Conservation (phyloP, 2,329 filamentous ascomycete genomes). For the Alternaria angustiovoidea region DNA sequence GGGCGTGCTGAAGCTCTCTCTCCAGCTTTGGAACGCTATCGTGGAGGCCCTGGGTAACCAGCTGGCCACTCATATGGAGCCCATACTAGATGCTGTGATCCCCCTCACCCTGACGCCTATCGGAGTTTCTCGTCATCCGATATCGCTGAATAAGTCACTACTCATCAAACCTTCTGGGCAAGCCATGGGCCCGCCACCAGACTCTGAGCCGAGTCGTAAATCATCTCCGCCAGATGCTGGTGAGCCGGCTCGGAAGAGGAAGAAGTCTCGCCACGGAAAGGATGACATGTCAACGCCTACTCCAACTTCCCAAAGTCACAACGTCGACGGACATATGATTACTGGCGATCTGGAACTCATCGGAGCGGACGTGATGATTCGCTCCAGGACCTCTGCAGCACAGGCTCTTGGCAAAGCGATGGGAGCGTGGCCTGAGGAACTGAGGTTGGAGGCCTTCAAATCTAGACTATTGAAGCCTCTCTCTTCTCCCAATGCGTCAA, state of each 20-base stretch:
- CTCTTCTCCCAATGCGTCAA: conserved; percentile 78
- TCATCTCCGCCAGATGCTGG: conserved; percentile 46
- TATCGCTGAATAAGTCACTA: conserved; percentile 87
- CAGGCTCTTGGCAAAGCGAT: conserved; percentile 87
- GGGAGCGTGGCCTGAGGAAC: conserved; percentile 72
- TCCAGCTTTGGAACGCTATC: conserved; percentile 86
- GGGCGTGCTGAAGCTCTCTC: conserved; percentile 79
- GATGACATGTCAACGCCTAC: conserved; percentile 62
- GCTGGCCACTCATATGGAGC: conserved; percentile 76
- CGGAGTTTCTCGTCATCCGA: conserved; percentile 86
- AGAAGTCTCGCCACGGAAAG: conserved; percentile 81
- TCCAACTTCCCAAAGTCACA: conserved; percentile 72
- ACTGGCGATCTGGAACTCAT: conserved; percentile 96
- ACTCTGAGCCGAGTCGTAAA: conserved; percentile 33
- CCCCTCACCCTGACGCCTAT: conserved; percentile 88
- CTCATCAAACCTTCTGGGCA: conserved; percentile 95
- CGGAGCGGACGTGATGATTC: conserved; percentile 84
- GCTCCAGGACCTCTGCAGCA: conserved; percentile 87
- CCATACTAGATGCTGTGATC: conserved; percentile 82
- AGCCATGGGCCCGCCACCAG: conserved; percentile 69
- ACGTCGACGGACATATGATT: conserved; percentile 98
- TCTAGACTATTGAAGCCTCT: conserved; percentile 71
- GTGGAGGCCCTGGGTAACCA: conserved; percentile 71
- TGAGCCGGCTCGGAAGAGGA: conserved; percentile 74
- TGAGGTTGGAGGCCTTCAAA: conserved; percentile 69